Percentiles rank a stretch among this genome's conserved stretches.
Evolutionary conservation across 768 basidiomycete genomes (phyloP).

Genomic region (Kondoa malvinella): DNA sequence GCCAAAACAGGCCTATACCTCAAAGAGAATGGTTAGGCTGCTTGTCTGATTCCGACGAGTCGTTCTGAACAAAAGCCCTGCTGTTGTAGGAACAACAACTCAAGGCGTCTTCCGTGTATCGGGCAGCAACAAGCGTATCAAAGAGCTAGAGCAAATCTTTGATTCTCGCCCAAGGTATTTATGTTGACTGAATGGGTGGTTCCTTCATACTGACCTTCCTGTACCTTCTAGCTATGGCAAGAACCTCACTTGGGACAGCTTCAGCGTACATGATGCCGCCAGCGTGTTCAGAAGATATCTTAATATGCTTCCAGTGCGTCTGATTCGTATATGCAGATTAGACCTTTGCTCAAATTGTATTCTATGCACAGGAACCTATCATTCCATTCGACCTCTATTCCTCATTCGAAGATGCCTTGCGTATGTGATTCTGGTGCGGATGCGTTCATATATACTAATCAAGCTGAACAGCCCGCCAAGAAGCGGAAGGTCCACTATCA

Average conservation of each 20-base stretch:
- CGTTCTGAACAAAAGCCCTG: no score
- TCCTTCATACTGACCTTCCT: not conserved
- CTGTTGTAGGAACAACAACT: conserved; percentile 67
- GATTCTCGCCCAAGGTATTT: conserved; percentile 67
- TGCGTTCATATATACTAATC: not conserved
- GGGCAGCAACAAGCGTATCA: conserved; percentile 89
- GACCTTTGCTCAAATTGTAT: conserved; percentile 4
- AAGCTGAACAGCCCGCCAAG: not conserved
- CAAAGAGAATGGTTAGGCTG: conserved; percentile 62
- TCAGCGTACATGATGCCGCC: conserved; percentile 91
- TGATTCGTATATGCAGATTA: not conserved
- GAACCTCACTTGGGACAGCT: conserved; percentile 74
- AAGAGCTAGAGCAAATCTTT: conserved; percentile 78
- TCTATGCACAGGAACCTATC: conserved; percentile 58
- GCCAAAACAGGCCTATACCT: conserved; percentile 91
- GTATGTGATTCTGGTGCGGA: conserved; percentile 35
- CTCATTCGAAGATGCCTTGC: conserved; percentile 64
- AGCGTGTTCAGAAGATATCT: conserved; percentile 90
- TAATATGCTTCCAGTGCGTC: conserved; percentile 83
- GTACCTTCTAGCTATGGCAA: conserved; percentile 60
- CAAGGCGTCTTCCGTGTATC: conserved; percentile 88
- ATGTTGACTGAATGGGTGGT: conserved; percentile 23
- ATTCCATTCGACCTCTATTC: conserved; percentile 83
- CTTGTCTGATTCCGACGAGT: no score
- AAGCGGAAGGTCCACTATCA: not conserved